Conservation (phyloP, 2,329 filamentous ascomycete species). For the Verticillium zaregamsianum region DNA sequence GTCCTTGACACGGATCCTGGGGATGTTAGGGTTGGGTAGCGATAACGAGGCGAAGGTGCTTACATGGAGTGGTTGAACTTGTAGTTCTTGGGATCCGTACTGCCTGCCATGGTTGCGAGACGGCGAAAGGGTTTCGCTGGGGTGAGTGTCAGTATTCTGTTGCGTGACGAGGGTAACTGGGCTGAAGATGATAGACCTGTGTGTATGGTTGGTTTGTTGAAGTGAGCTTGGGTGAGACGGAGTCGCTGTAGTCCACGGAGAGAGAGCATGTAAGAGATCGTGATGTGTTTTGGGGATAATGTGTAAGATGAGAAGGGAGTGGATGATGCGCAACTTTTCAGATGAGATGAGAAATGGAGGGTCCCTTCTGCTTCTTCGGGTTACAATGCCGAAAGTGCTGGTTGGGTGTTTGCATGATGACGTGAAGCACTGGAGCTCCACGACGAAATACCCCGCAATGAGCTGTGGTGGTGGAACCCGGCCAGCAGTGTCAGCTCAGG, state of each 20-base stretch:
- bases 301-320: neutral
- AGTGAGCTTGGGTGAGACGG: constrained; percentile 8
- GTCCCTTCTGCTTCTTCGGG: neutral
- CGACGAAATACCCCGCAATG: neutral
- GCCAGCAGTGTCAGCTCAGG: neutral
- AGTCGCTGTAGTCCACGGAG: constrained; percentile 10
- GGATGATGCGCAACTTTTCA: neutral
- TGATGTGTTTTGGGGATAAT: neutral
- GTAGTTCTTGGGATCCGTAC: constrained; percentile 73
- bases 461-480: neutral
- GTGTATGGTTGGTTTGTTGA: neutral
- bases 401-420: neutral
- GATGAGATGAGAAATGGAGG: neutral
- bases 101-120: constrained; percentile 56
- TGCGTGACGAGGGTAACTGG: neutral
- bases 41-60: constrained; percentile 13
- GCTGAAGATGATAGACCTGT: neutral
- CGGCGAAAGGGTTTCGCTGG: neutral
- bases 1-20: constrained; percentile 90
- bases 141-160: neutral
- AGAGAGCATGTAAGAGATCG: constrained; percentile 6
- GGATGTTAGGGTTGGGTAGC: constrained; percentile 9
- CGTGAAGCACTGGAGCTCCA: neutral
- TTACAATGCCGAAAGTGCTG: neutral
- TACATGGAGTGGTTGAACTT: constrained; percentile 88